Conservation (phyloP, 805 yeast genomes). For the Candida quercuum region DNA sequence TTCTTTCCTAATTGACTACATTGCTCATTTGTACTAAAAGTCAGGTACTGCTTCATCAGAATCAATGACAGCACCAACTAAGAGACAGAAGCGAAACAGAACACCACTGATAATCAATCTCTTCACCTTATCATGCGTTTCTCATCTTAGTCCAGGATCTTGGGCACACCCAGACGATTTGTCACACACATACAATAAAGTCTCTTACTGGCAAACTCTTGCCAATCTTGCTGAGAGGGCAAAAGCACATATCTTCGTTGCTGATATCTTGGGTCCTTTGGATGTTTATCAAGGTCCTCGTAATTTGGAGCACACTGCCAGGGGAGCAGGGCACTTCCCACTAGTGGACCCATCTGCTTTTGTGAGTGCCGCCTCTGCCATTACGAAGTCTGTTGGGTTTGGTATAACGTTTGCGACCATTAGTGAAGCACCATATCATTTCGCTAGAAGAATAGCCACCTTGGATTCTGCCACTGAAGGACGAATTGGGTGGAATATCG, state of each 20-base stretch:
- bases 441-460: constrained; percentile 32
- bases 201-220: constrained; percentile 30
- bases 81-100: constrained; percentile 1
- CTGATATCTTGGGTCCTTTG: constrained; percentile 32
- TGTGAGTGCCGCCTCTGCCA: constrained; percentile 33
- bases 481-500: constrained; percentile 36
- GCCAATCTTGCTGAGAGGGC: constrained; percentile 31
- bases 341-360: constrained; percentile 31
- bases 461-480: constrained; percentile 17
- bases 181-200: constrained; percentile 21
- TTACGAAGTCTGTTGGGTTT: constrained; percentile 28
- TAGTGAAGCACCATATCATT: constrained; percentile 32
- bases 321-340: constrained; percentile 27
- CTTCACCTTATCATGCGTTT: constrained; percentile 27
- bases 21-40: too few species aligned
- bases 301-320: constrained; percentile 26
- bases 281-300: constrained; percentile 33
- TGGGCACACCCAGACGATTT: constrained; percentile 37
- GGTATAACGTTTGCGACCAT: constrained; percentile 33
- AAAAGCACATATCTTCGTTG: constrained; percentile 30
- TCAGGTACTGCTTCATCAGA: too few species aligned
- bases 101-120: constrained; percentile 31
- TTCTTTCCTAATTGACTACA: too few species aligned
- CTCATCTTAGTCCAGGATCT: constrained; percentile 23
- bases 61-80: too few species aligned